Conservation (phyloP, 1,284 basidiomycete species). For the Pholiota adiposa region DNA sequence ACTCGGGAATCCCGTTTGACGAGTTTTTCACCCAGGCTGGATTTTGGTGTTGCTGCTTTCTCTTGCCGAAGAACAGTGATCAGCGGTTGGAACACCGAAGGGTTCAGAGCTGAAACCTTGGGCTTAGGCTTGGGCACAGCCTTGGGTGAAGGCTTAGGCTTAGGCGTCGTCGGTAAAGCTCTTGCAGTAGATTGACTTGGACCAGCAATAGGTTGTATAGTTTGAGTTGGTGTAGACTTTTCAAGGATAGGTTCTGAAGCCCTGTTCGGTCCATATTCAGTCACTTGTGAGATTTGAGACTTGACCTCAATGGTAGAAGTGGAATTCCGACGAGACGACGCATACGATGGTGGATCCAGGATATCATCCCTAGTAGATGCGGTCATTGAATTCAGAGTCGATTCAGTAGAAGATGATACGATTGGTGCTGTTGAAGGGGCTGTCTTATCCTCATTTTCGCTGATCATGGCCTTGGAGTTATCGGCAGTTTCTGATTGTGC, state of each 20-base stretch:
- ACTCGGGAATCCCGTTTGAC: constrained; percentile 11
- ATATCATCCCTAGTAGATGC: neutral
- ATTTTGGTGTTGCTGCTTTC: constrained; percentile 7
- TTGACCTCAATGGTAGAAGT: neutral
- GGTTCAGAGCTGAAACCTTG: neutral
- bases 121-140: neutral
- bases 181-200: neutral
- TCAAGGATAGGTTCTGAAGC: neutral
- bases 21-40: constrained; percentile 8
- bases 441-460: neutral
- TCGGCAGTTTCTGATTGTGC: constrained; percentile 10
- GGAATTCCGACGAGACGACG: neutral
- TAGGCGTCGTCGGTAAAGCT: neutral
- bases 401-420: neutral
- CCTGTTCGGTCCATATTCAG: neutral
- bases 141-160: neutral
- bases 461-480: neutral
- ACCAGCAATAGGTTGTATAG: neutral
- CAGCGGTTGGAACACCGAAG: constrained; percentile 11
- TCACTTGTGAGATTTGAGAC: neutral
- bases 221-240: neutral
- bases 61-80: constrained; percentile 11
- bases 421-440: neutral
- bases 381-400: neutral
- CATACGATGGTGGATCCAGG: neutral